Percentiles rank a stretch among this genome's conserved stretches.
Conservation (phyloP, 345 rosid genomes). For the Combretum micranthum region DNA sequence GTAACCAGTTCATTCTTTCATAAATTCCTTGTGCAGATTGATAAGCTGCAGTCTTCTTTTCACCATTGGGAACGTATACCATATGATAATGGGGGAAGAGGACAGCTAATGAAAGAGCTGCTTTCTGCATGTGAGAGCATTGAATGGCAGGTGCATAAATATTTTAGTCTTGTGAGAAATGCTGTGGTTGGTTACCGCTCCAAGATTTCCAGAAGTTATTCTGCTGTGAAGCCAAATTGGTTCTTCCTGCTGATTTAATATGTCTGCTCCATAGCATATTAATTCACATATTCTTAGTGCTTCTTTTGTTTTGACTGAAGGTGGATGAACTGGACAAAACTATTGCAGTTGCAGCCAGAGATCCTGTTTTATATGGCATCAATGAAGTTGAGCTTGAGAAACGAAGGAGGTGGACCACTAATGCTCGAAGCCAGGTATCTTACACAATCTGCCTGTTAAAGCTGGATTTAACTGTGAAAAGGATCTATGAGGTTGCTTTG, state of each 20-base stretch:
- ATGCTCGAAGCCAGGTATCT: constrained; percentile 68
- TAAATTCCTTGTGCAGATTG: constrained; percentile 48
- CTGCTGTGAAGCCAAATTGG: neutral
- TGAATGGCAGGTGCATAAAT: constrained; percentile 80
- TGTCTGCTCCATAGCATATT: neutral
- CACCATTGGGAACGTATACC: constrained; percentile 79
- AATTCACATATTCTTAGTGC: neutral
- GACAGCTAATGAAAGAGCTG: constrained; percentile 59
- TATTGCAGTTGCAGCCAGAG: constrained; percentile 76
- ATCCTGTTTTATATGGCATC: constrained; percentile 89
- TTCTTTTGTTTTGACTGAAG: constrained; percentile 54
- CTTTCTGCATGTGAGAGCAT: constrained; percentile 78
- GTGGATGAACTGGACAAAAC: constrained; percentile 97
- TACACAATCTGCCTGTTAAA: neutral
- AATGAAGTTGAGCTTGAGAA: constrained; percentile 76
- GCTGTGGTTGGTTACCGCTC: too few species aligned
- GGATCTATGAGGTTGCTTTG: too few species aligned
- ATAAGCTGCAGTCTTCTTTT: constrained; percentile 79
- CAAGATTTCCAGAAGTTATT: neutral
- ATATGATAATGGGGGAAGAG: constrained; percentile 54
- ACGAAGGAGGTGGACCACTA: constrained; percentile 87
- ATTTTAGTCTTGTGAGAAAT: neutral
- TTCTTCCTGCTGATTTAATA: neutral
- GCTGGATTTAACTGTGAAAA: too few species aligned
- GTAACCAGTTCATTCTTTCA: neutral